Conservation (phyloP, 139 green algal genomes). For the Chlamydomonas urium region DNA sequence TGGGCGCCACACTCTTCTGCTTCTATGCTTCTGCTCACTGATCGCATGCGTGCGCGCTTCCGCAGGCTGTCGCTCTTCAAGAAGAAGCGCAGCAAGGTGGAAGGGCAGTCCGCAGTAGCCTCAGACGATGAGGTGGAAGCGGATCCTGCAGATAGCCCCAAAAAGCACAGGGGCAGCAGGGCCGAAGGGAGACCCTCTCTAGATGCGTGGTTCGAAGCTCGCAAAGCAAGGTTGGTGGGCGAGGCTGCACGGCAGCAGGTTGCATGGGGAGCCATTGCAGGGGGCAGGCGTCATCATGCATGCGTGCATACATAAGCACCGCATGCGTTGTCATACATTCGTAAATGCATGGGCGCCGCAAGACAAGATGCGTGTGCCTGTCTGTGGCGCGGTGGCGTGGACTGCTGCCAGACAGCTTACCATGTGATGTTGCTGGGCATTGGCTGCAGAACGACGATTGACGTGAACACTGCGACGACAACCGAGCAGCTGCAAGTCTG, state of each 20-base stretch:
- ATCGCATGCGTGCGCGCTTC: no score
- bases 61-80: not conserved
- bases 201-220: not conserved
- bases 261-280: no score
- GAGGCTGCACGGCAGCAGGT: no score
- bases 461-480: not conserved
- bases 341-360: no score
- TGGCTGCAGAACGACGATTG: not conserved
- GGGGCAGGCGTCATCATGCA: no score
- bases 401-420: not conserved
- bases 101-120: not conserved
- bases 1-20: no score
- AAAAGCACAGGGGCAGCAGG: not conserved
- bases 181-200: not conserved
- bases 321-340: no score
- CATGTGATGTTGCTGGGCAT: not conserved
- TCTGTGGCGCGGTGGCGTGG: not conserved
- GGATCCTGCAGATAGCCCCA: not conserved
- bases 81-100: conserved; percentile 7
- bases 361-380: not conserved
- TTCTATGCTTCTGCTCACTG: no score
- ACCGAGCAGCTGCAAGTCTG: not conserved
- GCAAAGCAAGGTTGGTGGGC: not conserved
- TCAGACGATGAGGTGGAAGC: not conserved
- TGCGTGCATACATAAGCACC: no score